These are phyloP conservation scores for Babesia microti DNA, from an alignment of 169 alveolate species.

Conservation along the genomic window DNA sequence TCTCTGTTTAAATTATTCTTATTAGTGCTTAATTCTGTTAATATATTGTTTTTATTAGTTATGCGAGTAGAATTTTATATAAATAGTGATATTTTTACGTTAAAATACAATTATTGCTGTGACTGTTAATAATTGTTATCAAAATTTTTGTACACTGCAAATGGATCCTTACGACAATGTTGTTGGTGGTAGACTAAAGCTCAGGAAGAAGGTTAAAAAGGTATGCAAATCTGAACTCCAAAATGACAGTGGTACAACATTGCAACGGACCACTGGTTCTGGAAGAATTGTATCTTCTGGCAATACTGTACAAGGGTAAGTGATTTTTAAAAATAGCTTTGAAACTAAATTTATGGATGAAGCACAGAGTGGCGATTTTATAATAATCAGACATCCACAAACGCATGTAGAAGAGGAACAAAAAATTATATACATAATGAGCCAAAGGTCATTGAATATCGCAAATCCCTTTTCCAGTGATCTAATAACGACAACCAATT, in stretches of 20 bases:
- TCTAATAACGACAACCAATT: slow-evolving; percentile 49
- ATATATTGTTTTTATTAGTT: no score
- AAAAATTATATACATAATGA: slow-evolving; percentile 32
- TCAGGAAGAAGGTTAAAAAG: slow-evolving; percentile 15
- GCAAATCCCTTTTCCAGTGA: slow-evolving; percentile 51
- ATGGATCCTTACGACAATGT: slow-evolving; percentile 26
- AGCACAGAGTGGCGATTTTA: slow-evolving; percentile 36
- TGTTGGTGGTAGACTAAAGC: slow-evolving; percentile 35
- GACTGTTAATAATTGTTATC: no score
- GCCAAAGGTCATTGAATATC: slow-evolving; percentile 45
- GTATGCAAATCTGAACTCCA: slow-evolving; percentile 1
- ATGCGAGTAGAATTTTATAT: no score
- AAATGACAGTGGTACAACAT: background rate
- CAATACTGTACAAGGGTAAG: slow-evolving; percentile 56
- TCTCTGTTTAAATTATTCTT: no score
- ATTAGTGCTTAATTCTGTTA: no score
- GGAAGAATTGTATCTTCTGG: slow-evolving; percentile 59
- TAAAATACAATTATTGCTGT: no score
- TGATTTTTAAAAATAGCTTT: slow-evolving; percentile 7
- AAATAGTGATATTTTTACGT: no score
- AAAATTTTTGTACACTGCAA: no score
- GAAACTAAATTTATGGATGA: slow-evolving; percentile 55
- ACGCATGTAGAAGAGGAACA: slow-evolving; percentile 47
- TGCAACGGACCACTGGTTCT: slow-evolving; percentile 16
- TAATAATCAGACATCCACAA: slow-evolving; percentile 45